Conservation (phyloP, 176 grass and related monocot species). For the Aechmea fasciata region DNA sequence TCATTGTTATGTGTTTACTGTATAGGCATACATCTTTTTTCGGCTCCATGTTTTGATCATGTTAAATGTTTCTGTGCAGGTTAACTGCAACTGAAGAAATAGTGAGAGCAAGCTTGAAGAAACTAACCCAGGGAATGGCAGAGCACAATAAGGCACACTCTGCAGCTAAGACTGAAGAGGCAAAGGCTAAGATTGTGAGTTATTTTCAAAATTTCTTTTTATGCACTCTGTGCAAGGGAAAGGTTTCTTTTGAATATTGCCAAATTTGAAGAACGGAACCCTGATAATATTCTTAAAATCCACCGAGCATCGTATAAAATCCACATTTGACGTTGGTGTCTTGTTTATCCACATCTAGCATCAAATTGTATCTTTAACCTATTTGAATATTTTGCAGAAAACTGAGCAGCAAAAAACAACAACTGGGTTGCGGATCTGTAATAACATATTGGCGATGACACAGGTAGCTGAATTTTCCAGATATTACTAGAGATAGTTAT, state of each 20-base stretch:
- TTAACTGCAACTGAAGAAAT: slow-evolving; percentile 77
- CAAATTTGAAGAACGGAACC: background rate
- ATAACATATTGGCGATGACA: slow-evolving; percentile 87
- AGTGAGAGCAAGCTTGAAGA: slow-evolving; percentile 62
- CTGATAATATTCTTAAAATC: too few species aligned
- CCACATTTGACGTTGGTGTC: too few species aligned
- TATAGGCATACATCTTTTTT: background rate
- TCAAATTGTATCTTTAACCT: background rate
- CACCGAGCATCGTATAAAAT: too few species aligned
- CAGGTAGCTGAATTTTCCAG: slow-evolving; percentile 43
- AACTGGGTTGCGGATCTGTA: slow-evolving; percentile 57
- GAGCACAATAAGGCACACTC: slow-evolving; percentile 76
- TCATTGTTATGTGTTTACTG: background rate
- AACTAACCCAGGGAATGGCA: slow-evolving; percentile 74
- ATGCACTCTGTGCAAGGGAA: background rate
- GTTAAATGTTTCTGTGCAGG: slow-evolving; percentile 28
- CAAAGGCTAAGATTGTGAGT: slow-evolving; percentile 76
- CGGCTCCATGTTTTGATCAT: background rate
- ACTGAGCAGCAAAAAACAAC: slow-evolving; percentile 65
- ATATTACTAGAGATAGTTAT: slow-evolving; percentile 1
- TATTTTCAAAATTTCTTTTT: background rate
- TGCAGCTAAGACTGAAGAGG: slow-evolving; percentile 79
- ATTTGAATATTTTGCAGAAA: slow-evolving; percentile 49
- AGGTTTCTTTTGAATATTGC: background rate
- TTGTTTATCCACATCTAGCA: background rate